Evolutionary conservation across 257 asterid species (phyloP).

Genomic region (Scutellaria barbata): DNA sequence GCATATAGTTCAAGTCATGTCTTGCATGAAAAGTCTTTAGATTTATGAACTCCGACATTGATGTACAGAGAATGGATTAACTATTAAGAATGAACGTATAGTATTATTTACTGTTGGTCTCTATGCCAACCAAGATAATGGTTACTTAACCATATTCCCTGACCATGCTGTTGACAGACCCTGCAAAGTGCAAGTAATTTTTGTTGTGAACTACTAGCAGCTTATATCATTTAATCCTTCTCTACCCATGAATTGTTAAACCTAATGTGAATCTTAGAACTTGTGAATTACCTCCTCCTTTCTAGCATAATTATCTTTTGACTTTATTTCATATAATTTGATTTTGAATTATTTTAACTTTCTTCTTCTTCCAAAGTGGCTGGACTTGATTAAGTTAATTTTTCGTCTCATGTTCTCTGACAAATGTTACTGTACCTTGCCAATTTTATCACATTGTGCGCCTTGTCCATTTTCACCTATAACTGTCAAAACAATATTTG

Average conservation of each 20-base stretch:
- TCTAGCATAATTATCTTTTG: slow-evolving; percentile 15
- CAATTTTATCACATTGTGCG: slow-evolving; percentile 17
- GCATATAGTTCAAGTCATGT: slow-evolving; percentile 23
- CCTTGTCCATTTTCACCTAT: not conserved
- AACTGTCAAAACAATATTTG: not conserved
- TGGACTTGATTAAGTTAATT: not conserved
- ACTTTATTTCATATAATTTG: not conserved
- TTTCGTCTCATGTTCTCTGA: slow-evolving; percentile 18
- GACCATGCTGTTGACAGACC: not conserved
- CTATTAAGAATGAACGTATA: not conserved
- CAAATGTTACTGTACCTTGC: slow-evolving; percentile 4
- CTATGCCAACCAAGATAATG: not conserved
- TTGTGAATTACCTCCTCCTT: not conserved
- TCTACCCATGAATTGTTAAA: slow-evolving; percentile 20
- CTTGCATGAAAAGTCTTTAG: slow-evolving; percentile 7
- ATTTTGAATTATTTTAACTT: not conserved
- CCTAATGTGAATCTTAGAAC: not conserved
- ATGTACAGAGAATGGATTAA: not conserved
- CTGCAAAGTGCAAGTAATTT: slow-evolving; percentile 11
- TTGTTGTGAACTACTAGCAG: not conserved
- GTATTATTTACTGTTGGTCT: slow-evolving; percentile 2
- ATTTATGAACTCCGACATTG: slow-evolving; percentile 2
- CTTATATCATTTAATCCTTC: not conserved
- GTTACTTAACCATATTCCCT: not conserved
- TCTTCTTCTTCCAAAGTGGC: slow-evolving; percentile 12